A percentile compares a stretch with the other conserved stretches of the same genome.
Conservation (phyloP, 2,329 filamentous ascomycete genomes). For the Talaromyces funiculosus region DNA sequence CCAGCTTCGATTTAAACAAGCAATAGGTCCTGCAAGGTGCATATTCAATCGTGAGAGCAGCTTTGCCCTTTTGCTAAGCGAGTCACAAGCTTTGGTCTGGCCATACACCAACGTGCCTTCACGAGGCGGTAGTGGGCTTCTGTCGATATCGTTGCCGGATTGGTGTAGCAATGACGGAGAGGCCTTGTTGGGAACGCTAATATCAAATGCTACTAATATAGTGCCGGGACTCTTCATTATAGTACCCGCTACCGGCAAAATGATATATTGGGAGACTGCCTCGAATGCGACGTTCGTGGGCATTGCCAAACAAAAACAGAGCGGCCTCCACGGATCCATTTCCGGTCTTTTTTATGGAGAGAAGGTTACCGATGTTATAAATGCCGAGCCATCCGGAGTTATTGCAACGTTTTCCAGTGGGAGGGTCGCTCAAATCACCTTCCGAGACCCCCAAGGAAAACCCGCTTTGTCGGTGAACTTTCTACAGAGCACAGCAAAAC, state of each 20-base stretch:
- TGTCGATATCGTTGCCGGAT: conserved; percentile 73
- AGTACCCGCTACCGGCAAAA: conserved; percentile 74
- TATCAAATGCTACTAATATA: conserved; percentile 67
- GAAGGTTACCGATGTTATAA: conserved; percentile 67
- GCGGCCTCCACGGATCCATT: conserved; percentile 70
- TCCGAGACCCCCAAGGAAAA: conserved; percentile 81
- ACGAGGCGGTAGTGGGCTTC: conserved; percentile 54
- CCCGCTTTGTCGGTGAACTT: conserved; percentile 74
- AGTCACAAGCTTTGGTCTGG: conserved; percentile 82
- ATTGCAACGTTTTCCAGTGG: conserved; percentile 80
- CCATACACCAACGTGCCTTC: conserved; percentile 55
- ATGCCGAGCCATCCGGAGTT: conserved; percentile 82
- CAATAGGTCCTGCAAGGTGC: conserved; percentile 58
- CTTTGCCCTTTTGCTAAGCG: conserved; percentile 75
- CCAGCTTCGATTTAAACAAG: conserved; percentile 16
- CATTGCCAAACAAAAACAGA: conserved; percentile 74
- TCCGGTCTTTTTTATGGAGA: conserved; percentile 74
- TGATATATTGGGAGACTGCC: conserved; percentile 94
- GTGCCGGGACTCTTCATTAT: conserved; percentile 84
- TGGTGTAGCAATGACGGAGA: conserved; percentile 61
- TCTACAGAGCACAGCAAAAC: conserved; percentile 53
- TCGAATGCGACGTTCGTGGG: conserved; percentile 80
- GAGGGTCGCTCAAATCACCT: conserved; percentile 75
- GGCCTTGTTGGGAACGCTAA: conserved; percentile 75
- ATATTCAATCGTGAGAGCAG: conserved; percentile 59